These are phyloP conservation scores for Candida methanosorbosa DNA, from an alignment of 805 yeast genomes.

Conservation along the genomic window DNA sequence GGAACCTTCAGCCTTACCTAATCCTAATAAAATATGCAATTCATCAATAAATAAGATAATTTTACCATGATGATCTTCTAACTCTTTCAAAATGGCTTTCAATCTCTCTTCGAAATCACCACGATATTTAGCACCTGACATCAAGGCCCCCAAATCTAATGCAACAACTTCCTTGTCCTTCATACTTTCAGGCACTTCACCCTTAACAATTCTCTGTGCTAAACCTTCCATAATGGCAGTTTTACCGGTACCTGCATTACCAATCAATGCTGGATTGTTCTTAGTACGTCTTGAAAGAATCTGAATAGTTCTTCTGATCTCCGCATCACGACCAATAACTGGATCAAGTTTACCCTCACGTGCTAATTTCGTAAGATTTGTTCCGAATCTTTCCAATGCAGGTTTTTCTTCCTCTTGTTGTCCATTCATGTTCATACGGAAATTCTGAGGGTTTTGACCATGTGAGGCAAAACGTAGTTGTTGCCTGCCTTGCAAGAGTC, in stretches of 20 bases:
- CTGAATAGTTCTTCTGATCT: slow-evolving; percentile 87
- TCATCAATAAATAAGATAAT: slow-evolving; percentile 86
- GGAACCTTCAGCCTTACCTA: slow-evolving; percentile 91
- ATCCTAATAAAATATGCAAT: slow-evolving; percentile 78
- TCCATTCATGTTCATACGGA: slow-evolving; percentile 24
- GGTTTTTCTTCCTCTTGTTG: slow-evolving; percentile 43
- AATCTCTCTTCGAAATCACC: slow-evolving; percentile 95
- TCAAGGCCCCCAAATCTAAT: slow-evolving; percentile 78
- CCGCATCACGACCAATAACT: slow-evolving; percentile 95
- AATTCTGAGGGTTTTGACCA: background rate
- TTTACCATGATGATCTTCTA: slow-evolving; percentile 68
- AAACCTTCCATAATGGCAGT: slow-evolving; percentile 95
- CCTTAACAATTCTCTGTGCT: slow-evolving; percentile 85
- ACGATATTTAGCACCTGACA: slow-evolving; percentile 91
- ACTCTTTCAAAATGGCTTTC: slow-evolving; percentile 72
- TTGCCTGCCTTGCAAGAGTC: too few species aligned
- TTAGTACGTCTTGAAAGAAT: slow-evolving; percentile 87
- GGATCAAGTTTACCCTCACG: slow-evolving; percentile 89
- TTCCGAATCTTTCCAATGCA: slow-evolving; percentile 78
- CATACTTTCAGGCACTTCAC: slow-evolving; percentile 93
- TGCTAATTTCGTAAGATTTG: slow-evolving; percentile 81
- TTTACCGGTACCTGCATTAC: slow-evolving; percentile 97
- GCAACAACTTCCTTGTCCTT: slow-evolving; percentile 78
- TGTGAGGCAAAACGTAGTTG: slow-evolving; percentile 2
- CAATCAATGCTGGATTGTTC: slow-evolving; percentile 91